These are phyloP conservation scores for Zanthoxylum bungeanum DNA, from an alignment of 345 rosid species.

Conservation along the genomic window DNA sequence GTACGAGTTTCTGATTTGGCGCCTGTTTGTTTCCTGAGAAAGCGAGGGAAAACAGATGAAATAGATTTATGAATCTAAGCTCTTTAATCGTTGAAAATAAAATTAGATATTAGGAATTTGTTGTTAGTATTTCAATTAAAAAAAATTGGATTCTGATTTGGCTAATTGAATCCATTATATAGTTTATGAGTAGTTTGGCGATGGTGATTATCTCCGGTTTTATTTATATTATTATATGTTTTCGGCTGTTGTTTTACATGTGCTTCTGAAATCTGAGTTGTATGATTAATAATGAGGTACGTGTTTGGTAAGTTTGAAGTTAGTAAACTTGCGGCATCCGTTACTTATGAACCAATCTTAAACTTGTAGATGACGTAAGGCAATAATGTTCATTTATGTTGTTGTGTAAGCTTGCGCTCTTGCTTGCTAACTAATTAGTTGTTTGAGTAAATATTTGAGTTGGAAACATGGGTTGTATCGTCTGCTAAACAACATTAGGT, in stretches of 20 bases:
- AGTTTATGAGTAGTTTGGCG: background rate
- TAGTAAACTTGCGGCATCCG: background rate
- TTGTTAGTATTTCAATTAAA: no score
- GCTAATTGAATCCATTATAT: background rate
- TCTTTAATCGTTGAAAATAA: background rate
- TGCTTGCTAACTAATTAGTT: background rate
- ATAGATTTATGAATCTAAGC: background rate
- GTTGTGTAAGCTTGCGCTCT: background rate
- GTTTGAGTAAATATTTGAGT: background rate
- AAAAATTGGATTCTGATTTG: no score
- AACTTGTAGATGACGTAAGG: background rate
- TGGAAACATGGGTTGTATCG: background rate
- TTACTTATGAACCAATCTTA: background rate
- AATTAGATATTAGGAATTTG: background rate
- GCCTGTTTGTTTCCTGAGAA: slow-evolving; percentile 7
- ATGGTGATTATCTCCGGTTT: background rate
- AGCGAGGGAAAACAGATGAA: background rate
- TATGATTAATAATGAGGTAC: background rate
- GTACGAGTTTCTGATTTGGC: background rate
- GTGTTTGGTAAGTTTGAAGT: background rate
- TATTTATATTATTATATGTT: background rate
- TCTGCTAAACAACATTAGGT: background rate
- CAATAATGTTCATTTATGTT: background rate
- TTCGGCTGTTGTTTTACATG: background rate
- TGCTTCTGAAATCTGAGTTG: background rate